phyloP scores from a whole-genome alignment of 2,329 filamentous ascomycete genomes.

The Claviceps sp. region DNA sequence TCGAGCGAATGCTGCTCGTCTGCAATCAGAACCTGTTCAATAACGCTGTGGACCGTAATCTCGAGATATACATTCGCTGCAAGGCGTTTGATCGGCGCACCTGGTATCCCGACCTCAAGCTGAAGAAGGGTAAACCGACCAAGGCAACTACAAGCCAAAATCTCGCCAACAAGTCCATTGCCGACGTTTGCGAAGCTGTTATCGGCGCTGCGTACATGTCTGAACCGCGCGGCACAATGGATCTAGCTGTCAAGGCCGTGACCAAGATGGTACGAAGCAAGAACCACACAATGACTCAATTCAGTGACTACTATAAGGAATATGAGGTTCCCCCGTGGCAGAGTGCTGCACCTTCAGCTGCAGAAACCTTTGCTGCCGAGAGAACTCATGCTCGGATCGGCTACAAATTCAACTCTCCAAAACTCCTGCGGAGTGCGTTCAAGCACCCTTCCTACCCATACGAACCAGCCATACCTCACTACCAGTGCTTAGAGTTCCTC shows the following conservation, averaged over 20 bases:
- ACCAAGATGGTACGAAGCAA: conserved; percentile 55
- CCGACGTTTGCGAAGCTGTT: conserved; percentile 86
- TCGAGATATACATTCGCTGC: conserved; percentile 70
- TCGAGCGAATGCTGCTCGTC: conserved; percentile 78
- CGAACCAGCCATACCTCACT: conserved; percentile 61
- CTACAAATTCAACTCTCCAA: conserved; percentile 59
- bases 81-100: conserved; percentile 64
- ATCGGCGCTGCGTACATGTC: conserved; percentile 72
- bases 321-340: conserved; percentile 67
- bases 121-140: conserved; percentile 58
- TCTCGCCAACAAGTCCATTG: conserved; percentile 78
- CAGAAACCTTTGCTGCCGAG: conserved; percentile 53
- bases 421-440: conserved; percentile 72
- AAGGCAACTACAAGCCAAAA: conserved; percentile 39
- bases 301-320: conserved; percentile 56
- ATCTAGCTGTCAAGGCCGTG: conserved; percentile 49
- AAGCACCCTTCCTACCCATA: conserved; percentile 77
- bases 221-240: conserved; percentile 27
- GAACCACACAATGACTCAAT: conserved; percentile 57
- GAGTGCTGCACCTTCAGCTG: conserved; percentile 42
- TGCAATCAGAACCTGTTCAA: conserved; percentile 87
- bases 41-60: conserved; percentile 51
- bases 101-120: conserved; percentile 77
- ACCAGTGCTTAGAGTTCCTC: conserved; percentile 85
- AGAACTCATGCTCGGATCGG: conserved; percentile 46